These are phyloP conservation scores for Erodium texanum DNA, from an alignment of 441 rosid species.

Conservation along the genomic window DNA sequence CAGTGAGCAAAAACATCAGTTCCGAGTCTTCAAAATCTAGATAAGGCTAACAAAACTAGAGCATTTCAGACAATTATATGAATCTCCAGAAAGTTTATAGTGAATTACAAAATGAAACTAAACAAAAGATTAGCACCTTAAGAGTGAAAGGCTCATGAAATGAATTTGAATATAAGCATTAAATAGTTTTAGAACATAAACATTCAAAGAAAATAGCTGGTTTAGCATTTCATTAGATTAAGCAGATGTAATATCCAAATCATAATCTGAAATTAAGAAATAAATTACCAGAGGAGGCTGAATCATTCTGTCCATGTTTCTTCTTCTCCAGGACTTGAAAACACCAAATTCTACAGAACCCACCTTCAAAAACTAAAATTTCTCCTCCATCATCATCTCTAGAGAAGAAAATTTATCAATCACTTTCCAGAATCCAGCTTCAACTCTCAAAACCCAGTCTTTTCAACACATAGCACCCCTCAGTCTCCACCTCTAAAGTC, in stretches of 20 bases:
- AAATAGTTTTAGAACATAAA: conserved; percentile 6
- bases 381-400: conserved; percentile 17
- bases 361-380: conserved; percentile 3
- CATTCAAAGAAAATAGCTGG: conserved; percentile 2
- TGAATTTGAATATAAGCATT: not conserved
- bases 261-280: conserved; percentile 7
- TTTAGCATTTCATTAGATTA: conserved; percentile 13
- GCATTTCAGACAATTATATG: too few relatives aligned
- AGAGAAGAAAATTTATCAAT: conserved; percentile 8
- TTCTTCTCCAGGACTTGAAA: conserved; percentile 16
- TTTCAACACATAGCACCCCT: conserved; percentile 10
- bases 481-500: conserved; percentile 13
- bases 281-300: conserved; percentile 68
- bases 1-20: conserved; percentile 6
- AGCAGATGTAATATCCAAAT: conserved; percentile 5
- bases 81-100: not conserved
- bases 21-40: conserved; percentile 3
- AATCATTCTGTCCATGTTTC: conserved; percentile 49
- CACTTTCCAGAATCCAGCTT: conserved; percentile 11
- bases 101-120: conserved; percentile 1
- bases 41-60: too few relatives aligned
- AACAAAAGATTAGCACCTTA: conserved; percentile 5
- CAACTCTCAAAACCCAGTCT: not conserved
- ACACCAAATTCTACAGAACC: conserved; percentile 21
- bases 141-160: not conserved